These are phyloP conservation scores for Clarireedia paspali DNA, from an alignment of 2,329 filamentous ascomycete species.

Conservation along the genomic window DNA sequence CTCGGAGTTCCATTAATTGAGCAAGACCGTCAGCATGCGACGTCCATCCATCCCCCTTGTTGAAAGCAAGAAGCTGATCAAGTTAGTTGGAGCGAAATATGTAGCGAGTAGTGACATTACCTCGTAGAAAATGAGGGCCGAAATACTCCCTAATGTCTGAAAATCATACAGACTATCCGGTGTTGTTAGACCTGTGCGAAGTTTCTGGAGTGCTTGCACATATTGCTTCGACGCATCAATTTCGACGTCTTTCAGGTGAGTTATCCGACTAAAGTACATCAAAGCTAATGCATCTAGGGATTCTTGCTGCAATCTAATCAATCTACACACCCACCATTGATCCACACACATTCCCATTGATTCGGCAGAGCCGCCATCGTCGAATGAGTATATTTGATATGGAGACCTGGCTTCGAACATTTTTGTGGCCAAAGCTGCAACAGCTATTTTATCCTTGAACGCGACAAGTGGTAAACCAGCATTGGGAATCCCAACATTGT, in stretches of 20 bases:
- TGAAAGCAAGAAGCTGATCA: conserved; percentile 3
- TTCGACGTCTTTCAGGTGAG: not conserved
- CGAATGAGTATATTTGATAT: not conserved
- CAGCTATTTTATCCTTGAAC: conserved; percentile 9
- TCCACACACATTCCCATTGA: not conserved
- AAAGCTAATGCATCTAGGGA: conserved; percentile 11
- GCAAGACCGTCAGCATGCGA: conserved; percentile 11
- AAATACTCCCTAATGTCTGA: conserved; percentile 8
- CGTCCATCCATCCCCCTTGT: conserved; percentile 6
- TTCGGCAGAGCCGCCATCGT: not conserved
- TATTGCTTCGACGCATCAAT: conserved; percentile 1
- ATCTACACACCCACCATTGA: conserved; percentile 3
- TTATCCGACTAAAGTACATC: conserved; percentile 7
- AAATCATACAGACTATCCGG: conserved; percentile 1
- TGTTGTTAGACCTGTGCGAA: not conserved
- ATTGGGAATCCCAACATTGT: not conserved
- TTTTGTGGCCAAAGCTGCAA: conserved; percentile 4
- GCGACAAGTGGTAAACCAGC: conserved; percentile 2
- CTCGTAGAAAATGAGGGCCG: conserved; percentile 11
- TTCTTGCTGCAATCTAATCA: conserved; percentile 5
- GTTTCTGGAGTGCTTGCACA: conserved; percentile 4
- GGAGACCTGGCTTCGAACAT: conserved; percentile 1
- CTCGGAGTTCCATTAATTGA: conserved; percentile 9
- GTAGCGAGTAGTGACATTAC: not conserved
- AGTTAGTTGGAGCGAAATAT: not conserved